Evolutionary conservation across 2,329 filamentous ascomycete genomes (phyloP), one percentile per base, ranked within the genome.

Genomic region (Trichoderma afroharzianum): DNA sequence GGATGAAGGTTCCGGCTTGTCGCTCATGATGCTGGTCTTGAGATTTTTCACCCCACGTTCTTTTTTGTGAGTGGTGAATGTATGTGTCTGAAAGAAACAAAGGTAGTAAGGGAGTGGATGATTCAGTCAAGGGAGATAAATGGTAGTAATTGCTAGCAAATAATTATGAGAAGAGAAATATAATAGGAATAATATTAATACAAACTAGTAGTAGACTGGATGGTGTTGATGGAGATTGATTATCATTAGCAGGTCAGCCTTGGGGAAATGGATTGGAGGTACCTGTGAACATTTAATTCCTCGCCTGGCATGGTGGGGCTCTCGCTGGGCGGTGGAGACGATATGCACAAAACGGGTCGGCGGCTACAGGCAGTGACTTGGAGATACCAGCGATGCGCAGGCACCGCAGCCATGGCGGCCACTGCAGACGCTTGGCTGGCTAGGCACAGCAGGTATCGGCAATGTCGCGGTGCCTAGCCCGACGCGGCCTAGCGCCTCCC

Each of bases 401-500:
- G n/a, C 43, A 55, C 59, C n/a, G 14, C 43, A 28, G 59, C 11
- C 43, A 55, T 47, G 14, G 14, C 43, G n/a, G 58, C 11, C 43
- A 39, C 47, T 21, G 21, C 26, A 32, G 58, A 24, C 47, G 15
- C 58, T 62, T 8, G 15, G 21, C 15, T 28, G 47, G 47, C 59
- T 43, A 55, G 63, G 15, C 50, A 30, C 63, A 21, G 4, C 39
- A 58, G 32, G 63, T 57, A 59, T 39, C 55, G 53, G 64, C 39
- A 68, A 47, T 39, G 55, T 57, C 33, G 47, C 59, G 4, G 24
- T 18, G 26, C 62, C 76, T 74, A 78, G 58, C 4, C 75, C 39
- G 18, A 74, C 72, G n/a, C 47, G 76, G 79, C 68, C 77, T 83
- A 84, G 82, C 79, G 76, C 70, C 75, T 80, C 82, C 80, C 81